A percentile compares a stretch with the other conserved stretches of the same genome.
Conservation (phyloP, 1,284 basidiomycete species). For the Rhodofomes roseus region DNA sequence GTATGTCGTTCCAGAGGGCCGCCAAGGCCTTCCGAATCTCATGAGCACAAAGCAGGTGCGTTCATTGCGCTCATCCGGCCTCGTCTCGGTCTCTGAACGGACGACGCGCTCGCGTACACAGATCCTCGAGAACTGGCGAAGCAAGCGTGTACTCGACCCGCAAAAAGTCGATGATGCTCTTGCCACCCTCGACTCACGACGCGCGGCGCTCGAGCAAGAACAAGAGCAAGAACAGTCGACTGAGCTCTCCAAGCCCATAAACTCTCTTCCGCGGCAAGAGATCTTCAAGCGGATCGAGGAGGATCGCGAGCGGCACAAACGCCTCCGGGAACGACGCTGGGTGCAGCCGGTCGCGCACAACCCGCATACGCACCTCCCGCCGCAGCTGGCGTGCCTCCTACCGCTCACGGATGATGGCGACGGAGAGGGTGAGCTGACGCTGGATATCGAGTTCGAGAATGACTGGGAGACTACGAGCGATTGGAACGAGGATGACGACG, state of each 20-base stretch:
- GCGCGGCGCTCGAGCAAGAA: conserved; percentile 26
- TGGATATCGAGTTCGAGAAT: conserved; percentile 91
- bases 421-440: conserved; percentile 47
- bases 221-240: conserved; percentile 22
- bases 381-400: conserved; percentile 55
- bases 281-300: conserved; percentile 91
- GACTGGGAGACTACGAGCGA: conserved; percentile 89
- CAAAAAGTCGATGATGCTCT: conserved; percentile 70
- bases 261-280: conserved; percentile 57
- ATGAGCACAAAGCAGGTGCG: conserved; percentile 80
- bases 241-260: conserved; percentile 20
- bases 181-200: conserved; percentile 43
- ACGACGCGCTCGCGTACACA: conserved; percentile 24
- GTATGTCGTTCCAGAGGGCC: conserved; percentile 76
- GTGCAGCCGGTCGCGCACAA: conserved; percentile 72
- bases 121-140: conserved; percentile 87
- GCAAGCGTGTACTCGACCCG: conserved; percentile 79
- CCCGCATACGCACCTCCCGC: conserved; percentile 36
- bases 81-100: neutral
- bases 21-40: conserved; percentile 82
- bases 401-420: conserved; percentile 45
- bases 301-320: conserved; percentile 92
- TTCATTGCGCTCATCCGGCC: neutral
- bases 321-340: conserved; percentile 90
- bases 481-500: conserved; percentile 85